phyloP scores from a whole-genome alignment of 1,139 yeast genomes.

The Arxiozyma bovina region DNA sequence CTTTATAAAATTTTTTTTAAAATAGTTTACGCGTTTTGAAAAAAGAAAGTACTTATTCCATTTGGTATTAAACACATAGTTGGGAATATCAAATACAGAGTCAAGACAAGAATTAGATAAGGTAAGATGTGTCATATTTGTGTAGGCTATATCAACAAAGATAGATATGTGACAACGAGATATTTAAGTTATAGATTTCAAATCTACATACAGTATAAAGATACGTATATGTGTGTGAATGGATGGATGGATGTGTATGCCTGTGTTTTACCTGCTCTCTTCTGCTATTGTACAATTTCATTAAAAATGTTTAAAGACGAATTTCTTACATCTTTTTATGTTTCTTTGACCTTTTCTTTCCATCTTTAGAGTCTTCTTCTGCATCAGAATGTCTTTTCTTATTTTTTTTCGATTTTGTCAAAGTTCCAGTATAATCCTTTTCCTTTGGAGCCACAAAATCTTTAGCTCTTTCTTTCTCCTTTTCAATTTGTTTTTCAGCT shows the following conservation, averaged over 20 bases:
- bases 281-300: background rate
- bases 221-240: background rate
- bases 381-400: slow-evolving; percentile 16
- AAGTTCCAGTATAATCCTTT: slow-evolving; percentile 34
- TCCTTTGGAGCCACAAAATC: slow-evolving; percentile 85
- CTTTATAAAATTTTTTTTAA: too few species aligned
- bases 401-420: slow-evolving; percentile 17
- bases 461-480: slow-evolving; percentile 63
- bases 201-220: background rate
- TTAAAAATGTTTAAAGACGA: background rate
- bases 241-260: background rate
- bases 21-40: background rate
- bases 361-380: background rate
- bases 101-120: background rate
- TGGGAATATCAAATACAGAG: too few species aligned
- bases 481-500: slow-evolving; percentile 55
- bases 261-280: background rate
- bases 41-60: background rate
- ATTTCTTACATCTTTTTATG: slow-evolving; percentile 1
- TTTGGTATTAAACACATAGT: too few species aligned
- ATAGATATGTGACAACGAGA: background rate
- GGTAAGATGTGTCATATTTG: background rate
- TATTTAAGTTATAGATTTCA: background rate
- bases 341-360: slow-evolving; percentile 1
- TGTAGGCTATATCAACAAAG: background rate